phyloP scores from a whole-genome alignment of 179 eudicot species.

The Beta macrorhiza region DNA sequence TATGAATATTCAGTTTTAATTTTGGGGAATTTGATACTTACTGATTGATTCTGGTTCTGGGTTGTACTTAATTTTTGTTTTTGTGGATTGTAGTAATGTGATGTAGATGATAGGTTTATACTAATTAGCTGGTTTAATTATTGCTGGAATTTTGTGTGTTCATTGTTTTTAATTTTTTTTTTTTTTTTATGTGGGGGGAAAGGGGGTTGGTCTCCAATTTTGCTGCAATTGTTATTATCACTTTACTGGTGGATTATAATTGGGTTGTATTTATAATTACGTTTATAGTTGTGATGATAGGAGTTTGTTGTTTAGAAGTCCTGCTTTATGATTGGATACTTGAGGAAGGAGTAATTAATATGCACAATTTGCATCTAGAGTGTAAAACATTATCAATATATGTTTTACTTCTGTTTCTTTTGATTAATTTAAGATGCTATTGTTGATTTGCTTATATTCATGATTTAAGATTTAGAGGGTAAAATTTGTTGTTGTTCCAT shows the following conservation, averaged over 20 bases:
- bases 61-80: conserved; percentile 18
- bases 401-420: background rate
- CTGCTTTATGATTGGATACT: background rate
- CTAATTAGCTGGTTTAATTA: no score
- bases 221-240: background rate
- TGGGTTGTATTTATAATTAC: background rate
- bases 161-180: no score
- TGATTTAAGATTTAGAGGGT: background rate
- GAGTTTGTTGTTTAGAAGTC: background rate
- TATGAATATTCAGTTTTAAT: background rate
- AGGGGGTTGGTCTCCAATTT: background rate
- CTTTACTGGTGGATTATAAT: background rate
- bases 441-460: background rate
- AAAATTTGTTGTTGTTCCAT: no score
- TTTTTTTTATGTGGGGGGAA: no score
- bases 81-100: background rate
- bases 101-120: no score
- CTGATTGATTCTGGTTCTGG: conserved; percentile 22
- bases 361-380: background rate
- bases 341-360: background rate
- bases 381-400: background rate
- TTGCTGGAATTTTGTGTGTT: no score
- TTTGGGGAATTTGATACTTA: background rate
- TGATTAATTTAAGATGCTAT: background rate
- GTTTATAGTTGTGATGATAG: background rate